Percentiles rank a stretch among this genome's conserved stretches.
Evolutionary conservation across 2,329 filamentous ascomycete species (phyloP).

Genomic region (Thermomyces lanuginosus): DNA sequence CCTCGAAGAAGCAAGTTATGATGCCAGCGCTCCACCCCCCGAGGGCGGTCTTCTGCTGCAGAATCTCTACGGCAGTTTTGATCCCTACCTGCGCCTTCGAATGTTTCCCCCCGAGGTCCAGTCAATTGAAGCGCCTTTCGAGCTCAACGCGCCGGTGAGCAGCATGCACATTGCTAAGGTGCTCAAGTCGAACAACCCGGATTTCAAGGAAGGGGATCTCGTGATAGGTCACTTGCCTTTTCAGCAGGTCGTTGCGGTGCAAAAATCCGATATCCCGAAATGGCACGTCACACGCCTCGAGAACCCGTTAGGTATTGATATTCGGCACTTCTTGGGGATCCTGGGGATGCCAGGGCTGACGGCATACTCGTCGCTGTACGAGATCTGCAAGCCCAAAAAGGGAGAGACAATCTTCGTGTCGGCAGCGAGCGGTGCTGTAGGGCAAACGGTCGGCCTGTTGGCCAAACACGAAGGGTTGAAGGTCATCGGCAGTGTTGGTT

Average conservation of each 20-base stretch:
- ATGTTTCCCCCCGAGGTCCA: slow-evolving; percentile 51
- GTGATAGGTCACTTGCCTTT: slow-evolving; percentile 41
- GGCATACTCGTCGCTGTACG: slow-evolving; percentile 57
- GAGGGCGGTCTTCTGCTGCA: slow-evolving; percentile 52
- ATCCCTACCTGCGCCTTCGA: slow-evolving; percentile 69
- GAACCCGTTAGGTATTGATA: slow-evolving; percentile 42
- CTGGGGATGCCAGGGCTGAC: slow-evolving; percentile 67
- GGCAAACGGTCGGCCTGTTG: slow-evolving; percentile 69
- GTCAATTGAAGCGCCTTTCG: slow-evolving; percentile 57
- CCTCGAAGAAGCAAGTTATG: slow-evolving; percentile 51
- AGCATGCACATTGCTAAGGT: slow-evolving; percentile 52
- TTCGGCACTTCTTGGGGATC: slow-evolving; percentile 51
- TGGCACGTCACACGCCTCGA: slow-evolving; percentile 36
- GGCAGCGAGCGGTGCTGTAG: slow-evolving; percentile 64
- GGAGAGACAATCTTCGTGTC: slow-evolving; percentile 71
- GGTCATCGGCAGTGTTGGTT: slow-evolving; percentile 65
- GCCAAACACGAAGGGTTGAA: slow-evolving; percentile 64
- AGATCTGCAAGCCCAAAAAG: slow-evolving; percentile 57
- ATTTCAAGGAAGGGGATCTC: slow-evolving; percentile 52
- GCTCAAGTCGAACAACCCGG: slow-evolving; percentile 49
- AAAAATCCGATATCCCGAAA: slow-evolving; percentile 8
- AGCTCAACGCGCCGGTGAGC: slow-evolving; percentile 44
- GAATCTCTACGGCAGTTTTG: slow-evolving; percentile 59
- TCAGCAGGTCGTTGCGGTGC: slow-evolving; percentile 52
- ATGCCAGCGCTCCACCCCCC: slow-evolving; percentile 39